Evolutionary conservation across 2,329 filamentous ascomycete genomes (phyloP).

Genomic region (Fusarium sarcochroum): DNA sequence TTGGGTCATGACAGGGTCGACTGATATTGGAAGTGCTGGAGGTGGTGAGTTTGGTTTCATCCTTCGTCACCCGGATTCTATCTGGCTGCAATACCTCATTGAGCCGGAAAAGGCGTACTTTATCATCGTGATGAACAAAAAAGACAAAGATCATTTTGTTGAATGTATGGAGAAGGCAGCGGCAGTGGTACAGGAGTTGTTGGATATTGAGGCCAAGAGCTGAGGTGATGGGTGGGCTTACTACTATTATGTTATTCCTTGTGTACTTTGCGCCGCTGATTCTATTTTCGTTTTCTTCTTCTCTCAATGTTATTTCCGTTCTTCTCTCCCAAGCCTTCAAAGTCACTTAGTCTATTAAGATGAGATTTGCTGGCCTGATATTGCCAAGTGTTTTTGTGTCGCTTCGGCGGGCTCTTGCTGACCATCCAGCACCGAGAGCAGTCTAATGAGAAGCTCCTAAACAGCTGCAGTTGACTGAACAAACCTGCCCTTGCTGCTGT

Average conservation of each 20-base stretch:
- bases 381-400: background rate
- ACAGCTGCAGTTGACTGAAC: no score
- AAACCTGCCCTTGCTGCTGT: no score
- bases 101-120: slow-evolving; percentile 3
- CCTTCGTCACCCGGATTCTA: slow-evolving; percentile 1
- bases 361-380: background rate
- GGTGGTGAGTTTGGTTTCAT: slow-evolving; percentile 1
- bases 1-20: slow-evolving; percentile 4
- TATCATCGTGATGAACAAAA: background rate
- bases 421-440: background rate
- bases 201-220: background rate
- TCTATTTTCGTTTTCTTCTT: background rate
- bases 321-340: no score
- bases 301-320: background rate
- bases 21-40: background rate
- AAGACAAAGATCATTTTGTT: background rate
- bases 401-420: background rate
- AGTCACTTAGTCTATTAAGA: background rate
- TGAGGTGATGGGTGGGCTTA: no score
- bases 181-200: background rate
- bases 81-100: slow-evolving; percentile 1
- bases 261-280: background rate
- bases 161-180: background rate
- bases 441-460: no score
- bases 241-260: background rate